Conservation (phyloP, 805 yeast genomes). For the Maudiozyma serrabonitensis region DNA sequence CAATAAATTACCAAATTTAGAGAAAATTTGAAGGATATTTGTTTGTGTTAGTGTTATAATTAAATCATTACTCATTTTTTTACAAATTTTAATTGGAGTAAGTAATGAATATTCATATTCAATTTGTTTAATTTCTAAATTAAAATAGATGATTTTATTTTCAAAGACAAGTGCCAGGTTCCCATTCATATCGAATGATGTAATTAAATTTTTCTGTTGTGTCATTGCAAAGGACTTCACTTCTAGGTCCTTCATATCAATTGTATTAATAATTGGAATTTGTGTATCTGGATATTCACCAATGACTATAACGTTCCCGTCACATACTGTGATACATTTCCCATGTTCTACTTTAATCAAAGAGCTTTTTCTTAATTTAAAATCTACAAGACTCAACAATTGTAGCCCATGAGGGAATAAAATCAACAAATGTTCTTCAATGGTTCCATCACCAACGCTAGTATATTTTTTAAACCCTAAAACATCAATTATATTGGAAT, state of each 20-base stretch:
- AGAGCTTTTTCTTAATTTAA: constrained; percentile 19
- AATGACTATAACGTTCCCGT: constrained; percentile 15
- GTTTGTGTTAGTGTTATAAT: constrained; percentile 16
- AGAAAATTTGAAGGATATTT: constrained; percentile 16
- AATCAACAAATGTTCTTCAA: constrained; percentile 19
- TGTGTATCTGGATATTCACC: constrained; percentile 6
- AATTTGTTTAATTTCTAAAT: constrained; percentile 9
- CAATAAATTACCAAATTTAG: constrained; percentile 22
- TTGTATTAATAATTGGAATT: constrained; percentile 2
- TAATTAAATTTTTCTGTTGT: constrained; percentile 5
- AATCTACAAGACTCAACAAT: constrained; percentile 18
- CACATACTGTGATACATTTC: constrained; percentile 10
- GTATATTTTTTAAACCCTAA: constrained; percentile 17
- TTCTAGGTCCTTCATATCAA: constrained; percentile 12
- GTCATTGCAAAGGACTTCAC: constrained; percentile 6
- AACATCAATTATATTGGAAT: constrained; percentile 21
- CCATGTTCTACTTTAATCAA: constrained; percentile 18
- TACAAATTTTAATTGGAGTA: constrained; percentile 14
- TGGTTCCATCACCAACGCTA: constrained; percentile 9
- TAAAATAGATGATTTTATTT: constrained; percentile 13
- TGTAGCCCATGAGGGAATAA: constrained; percentile 26
- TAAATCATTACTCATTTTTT: constrained; percentile 11
- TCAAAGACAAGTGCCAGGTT: constrained; percentile 12
- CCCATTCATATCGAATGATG: constrained; percentile 8
- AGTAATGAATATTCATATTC: constrained; percentile 8